phyloP scores from a whole-genome alignment of 768 basidiomycete species.

The Leucocoprinus sp. region DNA sequence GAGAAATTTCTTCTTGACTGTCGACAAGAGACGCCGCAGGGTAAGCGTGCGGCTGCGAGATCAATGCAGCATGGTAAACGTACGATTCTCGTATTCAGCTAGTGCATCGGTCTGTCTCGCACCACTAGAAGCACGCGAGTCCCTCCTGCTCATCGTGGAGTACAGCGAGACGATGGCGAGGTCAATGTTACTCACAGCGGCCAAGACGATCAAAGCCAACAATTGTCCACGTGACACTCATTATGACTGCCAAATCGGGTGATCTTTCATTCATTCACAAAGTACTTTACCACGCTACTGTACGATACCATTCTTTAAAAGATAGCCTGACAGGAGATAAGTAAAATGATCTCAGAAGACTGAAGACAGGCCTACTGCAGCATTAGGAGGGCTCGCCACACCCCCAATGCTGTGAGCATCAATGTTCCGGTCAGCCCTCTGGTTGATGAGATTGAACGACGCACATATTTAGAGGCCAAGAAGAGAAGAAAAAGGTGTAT shows the following conservation, averaged over 20 bases:
- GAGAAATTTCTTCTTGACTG: conserved; percentile 90
- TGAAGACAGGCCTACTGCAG: conserved; percentile 39
- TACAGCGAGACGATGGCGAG: conserved; percentile 11
- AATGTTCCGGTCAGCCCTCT: conserved; percentile 3
- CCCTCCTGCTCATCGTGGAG: conserved; percentile 45
- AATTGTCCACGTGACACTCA: conserved; percentile 19
- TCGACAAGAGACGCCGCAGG: conserved; percentile 22
- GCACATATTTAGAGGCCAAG: conserved; percentile 68
- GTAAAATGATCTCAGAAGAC: neutral
- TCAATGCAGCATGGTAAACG: conserved; percentile 23
- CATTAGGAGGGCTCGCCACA: conserved; percentile 63
- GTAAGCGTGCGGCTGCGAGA: conserved; percentile 19
- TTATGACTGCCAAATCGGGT: conserved; percentile 9
- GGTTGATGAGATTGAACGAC: conserved; percentile 16
- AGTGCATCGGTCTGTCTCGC: conserved; percentile 71
- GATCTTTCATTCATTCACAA: neutral
- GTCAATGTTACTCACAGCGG: conserved; percentile 9
- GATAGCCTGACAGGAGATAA: neutral
- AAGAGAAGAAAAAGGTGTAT: conserved; percentile 72
- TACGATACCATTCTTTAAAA: neutral
- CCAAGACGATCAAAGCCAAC: conserved; percentile 14
- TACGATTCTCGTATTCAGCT: conserved; percentile 80
- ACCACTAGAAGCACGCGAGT: conserved; percentile 56
- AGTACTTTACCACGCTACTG: conserved; percentile 1
- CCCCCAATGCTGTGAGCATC: conserved; percentile 44